Evolutionary conservation across 176 grass and related monocot genomes (phyloP), one percentile per base, ranked within the genome.

Genomic region (Oryza punctata): DNA sequence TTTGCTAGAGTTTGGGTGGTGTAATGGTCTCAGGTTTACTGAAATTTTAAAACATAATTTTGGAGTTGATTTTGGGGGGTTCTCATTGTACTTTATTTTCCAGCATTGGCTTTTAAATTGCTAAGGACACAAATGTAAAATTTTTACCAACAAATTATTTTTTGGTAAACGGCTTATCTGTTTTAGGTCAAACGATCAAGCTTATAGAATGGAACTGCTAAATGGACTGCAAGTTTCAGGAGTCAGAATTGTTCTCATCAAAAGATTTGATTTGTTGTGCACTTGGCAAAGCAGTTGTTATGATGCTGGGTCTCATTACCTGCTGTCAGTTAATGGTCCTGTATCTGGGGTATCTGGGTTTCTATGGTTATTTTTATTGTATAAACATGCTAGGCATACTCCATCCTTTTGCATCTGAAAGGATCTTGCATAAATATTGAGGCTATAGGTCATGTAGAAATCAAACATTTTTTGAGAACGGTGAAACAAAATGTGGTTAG

Each of bases 321-420:
- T 73, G 25, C 69, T 73, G 25, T 73, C 12, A 64, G 50, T 71
- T 78, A 59, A 19, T 57, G 10, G 52, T 76, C 76, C 12, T 79
- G 64, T 66, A 76, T 79, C 9, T 77, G 44, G 64, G 57, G 43
- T 77, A n/a, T n/a, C n/a, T n/a, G n/a, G 29, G 77, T 79, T 67
- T 59, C 73, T 33, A 69, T 41, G 16, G 19, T 38, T 54, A 19
- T 54, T 54, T 28, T 59, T 43, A 7, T 49, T 52, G 6, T 59
- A n/a, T 59, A 18, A 27, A 41, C 18, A 70, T 78, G 78, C 5
- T 74, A 24, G 35, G 7, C 27, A 25, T 83, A 46, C 41, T 45
- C 23, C 11, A 23, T 38, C 33, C 47, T 76, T 76, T 76, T 65
- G 12, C 72, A 86, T 80, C 41, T 65, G 30, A 32, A 70, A 87